Percentiles rank a stretch among this genome's conserved stretches.
These are phyloP conservation scores for Hyaloscypha bicolor DNA, from an alignment of 495 filamentous ascomycete genomes.

Conservation along the genomic window DNA sequence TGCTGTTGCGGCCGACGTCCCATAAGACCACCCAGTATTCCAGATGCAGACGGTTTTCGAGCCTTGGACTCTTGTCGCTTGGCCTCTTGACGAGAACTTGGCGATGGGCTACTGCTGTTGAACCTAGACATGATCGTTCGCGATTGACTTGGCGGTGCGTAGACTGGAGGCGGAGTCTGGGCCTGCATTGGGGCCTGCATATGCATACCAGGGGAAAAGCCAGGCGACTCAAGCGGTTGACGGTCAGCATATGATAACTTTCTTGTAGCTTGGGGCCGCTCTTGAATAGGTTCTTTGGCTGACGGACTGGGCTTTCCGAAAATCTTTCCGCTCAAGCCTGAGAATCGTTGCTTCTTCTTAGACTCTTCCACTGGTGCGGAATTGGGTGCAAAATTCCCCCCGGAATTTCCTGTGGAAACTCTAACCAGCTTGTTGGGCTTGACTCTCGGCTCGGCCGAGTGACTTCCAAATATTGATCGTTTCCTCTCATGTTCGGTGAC, in stretches of 20 bases:
- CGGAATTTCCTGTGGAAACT: conserved; percentile 14
- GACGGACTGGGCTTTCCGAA: conserved; percentile 17
- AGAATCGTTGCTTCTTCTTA: conserved; percentile 52
- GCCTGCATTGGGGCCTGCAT: neutral
- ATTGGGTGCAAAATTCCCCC: neutral
- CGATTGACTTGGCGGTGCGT: conserved; percentile 1
- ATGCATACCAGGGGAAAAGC: conserved; percentile 7
- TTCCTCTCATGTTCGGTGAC: conserved; percentile 11
- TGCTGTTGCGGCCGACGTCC: conserved; percentile 19
- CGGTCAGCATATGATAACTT: conserved; percentile 31
- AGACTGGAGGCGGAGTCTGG: conserved; percentile 27
- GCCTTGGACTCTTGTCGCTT: conserved; percentile 10
- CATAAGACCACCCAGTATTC: conserved; percentile 29
- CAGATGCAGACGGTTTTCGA: conserved; percentile 26
- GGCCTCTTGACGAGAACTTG: neutral
- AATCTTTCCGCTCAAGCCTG: conserved; percentile 39
- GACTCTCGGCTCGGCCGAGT: neutral
- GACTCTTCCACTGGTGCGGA: conserved; percentile 22
- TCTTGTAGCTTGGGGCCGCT: conserved; percentile 18
- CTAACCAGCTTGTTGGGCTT: conserved; percentile 25
- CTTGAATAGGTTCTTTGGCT: neutral
- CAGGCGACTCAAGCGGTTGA: conserved; percentile 27
- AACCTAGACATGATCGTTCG: conserved; percentile 5
- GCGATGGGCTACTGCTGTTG: conserved; percentile 9
- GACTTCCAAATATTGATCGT: conserved; percentile 19